Conservation (phyloP, 768 basidiomycete species). For the Leccinum disarticulatum region DNA sequence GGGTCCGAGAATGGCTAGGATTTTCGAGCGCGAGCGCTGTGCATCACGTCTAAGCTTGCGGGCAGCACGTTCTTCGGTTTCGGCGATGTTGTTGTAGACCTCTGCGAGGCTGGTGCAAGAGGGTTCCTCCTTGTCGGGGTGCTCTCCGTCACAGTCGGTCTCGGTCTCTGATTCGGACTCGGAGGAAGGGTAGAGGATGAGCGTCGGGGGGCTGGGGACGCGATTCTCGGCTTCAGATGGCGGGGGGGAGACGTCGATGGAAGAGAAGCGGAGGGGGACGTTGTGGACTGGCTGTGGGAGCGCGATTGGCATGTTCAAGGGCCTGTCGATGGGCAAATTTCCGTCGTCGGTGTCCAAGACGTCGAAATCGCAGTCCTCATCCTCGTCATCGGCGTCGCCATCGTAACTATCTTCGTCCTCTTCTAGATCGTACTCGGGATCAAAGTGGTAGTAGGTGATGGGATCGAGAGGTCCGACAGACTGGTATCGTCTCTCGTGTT, state of each 20-base stretch:
- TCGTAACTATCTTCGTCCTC: not conserved
- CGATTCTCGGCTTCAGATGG: not conserved
- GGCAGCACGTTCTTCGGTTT: slow-evolving; percentile 3
- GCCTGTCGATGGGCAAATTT: not conserved
- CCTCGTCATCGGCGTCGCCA: not conserved
- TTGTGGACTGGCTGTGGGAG: slow-evolving; percentile 6
- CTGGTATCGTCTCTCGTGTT: not conserved
- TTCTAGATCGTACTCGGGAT: not conserved
- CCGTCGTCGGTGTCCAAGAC: not conserved
- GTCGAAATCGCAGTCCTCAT: not conserved
- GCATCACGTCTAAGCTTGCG: slow-evolving; percentile 13
- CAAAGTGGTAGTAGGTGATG: not conserved
- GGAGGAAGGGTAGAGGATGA: not conserved
- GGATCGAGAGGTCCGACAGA: not conserved
- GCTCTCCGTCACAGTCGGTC: not conserved
- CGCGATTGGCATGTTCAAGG: not conserved
- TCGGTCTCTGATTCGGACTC: not conserved
- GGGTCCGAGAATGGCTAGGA: slow-evolving; percentile 6
- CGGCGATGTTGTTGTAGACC: not conserved
- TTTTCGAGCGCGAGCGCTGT: slow-evolving; percentile 10
- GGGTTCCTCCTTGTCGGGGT: not conserved
- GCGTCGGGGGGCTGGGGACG: not conserved
- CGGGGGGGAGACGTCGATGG: not conserved
- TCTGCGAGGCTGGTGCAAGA: not conserved
- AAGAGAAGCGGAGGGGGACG: not conserved